These are phyloP conservation scores for Eucalyptus brandiana DNA, from an alignment of 345 rosid species.

Conservation along the genomic window DNA sequence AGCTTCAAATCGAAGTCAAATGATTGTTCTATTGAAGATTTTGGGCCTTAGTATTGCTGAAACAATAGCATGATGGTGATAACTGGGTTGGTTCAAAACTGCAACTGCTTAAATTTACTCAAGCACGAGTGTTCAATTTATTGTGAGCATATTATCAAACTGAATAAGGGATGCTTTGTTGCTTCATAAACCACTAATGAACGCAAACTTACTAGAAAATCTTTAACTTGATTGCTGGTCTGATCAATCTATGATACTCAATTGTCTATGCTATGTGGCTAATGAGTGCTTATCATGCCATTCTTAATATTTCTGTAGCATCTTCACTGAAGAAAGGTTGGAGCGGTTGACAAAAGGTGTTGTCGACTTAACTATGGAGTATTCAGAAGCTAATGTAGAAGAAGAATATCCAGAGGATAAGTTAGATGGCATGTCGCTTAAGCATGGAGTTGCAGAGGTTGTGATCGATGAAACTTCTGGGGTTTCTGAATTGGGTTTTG, in stretches of 20 bases:
- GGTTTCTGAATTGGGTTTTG: slow-evolving; percentile 12
- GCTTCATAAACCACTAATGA: neutral
- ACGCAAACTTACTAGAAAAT: neutral
- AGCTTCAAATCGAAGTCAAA: neutral
- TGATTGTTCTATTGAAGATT: neutral
- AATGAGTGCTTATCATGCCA: neutral
- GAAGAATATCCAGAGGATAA: slow-evolving; percentile 14
- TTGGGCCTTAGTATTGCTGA: neutral
- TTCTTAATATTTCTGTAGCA: slow-evolving; percentile 28
- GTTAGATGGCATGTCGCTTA: slow-evolving; percentile 4
- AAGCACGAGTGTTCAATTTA: neutral
- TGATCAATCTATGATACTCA: neutral
- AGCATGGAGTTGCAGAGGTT: slow-evolving; percentile 13
- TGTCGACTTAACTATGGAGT: slow-evolving; percentile 31
- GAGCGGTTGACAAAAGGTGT: slow-evolving; percentile 60
- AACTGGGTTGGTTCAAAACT: neutral
- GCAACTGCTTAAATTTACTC: neutral
- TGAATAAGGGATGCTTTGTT: neutral
- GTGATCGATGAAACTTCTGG: slow-evolving; percentile 6
- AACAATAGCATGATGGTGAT: neutral
- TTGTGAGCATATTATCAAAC: neutral
- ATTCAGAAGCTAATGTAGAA: slow-evolving; percentile 4
- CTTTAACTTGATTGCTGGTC: neutral
- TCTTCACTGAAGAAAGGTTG: slow-evolving; percentile 86
- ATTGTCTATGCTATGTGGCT: neutral